phyloP scores from a whole-genome alignment of 768 basidiomycete genomes.

The Candolleomyces eurysporus region DNA sequence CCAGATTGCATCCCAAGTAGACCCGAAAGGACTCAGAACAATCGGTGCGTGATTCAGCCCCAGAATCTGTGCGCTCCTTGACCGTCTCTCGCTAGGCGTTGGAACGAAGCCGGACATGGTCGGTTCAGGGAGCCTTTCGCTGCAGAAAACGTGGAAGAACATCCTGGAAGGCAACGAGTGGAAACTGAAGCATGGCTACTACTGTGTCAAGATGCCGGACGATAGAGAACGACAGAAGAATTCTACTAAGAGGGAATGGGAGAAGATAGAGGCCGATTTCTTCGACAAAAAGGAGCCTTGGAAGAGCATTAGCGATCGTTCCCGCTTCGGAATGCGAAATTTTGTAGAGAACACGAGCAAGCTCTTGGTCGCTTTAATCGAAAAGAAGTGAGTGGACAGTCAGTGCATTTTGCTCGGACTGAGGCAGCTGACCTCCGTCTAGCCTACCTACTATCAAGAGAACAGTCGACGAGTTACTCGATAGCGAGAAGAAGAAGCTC shows the following conservation, averaged over 20 bases:
- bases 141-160: slow-evolving; percentile 45
- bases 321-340: slow-evolving; percentile 54
- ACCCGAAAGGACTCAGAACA: slow-evolving; percentile 54
- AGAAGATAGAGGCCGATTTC: slow-evolving; percentile 37
- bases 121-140: slow-evolving; percentile 36
- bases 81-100: slow-evolving; percentile 41
- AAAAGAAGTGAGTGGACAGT: slow-evolving; percentile 41
- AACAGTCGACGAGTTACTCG: slow-evolving; percentile 40
- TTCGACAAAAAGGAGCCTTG: slow-evolving; percentile 53
- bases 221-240: slow-evolving; percentile 47
- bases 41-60: slow-evolving; percentile 44
- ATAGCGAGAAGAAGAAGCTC: slow-evolving; percentile 30
- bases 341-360: slow-evolving; percentile 52
- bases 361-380: slow-evolving; percentile 53
- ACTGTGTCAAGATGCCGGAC: slow-evolving; percentile 63
- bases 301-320: slow-evolving; percentile 41
- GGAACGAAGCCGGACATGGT: slow-evolving; percentile 71
- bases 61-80: background rate
- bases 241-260: slow-evolving; percentile 34
- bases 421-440: background rate
- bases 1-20: slow-evolving; percentile 48
- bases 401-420: background rate
- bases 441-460: slow-evolving; percentile 48
- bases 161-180: slow-evolving; percentile 44
- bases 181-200: slow-evolving; percentile 55